Evolutionary conservation across 345 rosid species (phyloP), one percentile per base, ranked within the genome.

Genomic region (Populus davidiana): DNA sequence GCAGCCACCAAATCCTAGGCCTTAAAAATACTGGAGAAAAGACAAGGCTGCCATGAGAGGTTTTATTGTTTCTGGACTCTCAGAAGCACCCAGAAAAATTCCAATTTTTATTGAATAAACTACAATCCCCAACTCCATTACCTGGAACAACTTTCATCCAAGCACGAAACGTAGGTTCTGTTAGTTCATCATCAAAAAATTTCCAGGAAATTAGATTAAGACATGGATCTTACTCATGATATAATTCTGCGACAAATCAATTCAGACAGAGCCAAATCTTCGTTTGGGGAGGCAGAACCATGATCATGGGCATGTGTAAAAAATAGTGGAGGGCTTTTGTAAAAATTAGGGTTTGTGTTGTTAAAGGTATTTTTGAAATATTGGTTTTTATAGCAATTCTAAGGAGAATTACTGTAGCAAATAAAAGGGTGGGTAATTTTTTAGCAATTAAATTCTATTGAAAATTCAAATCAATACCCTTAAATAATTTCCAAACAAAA

Each of bases 21-120:
- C 27, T 27, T 27, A 27, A 27, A 27, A 27, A 27, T 0, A 27
- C 27, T 27, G 27, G 27, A 27, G 27, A 1, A 27, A 27, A 27
- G 27, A 27, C 27, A 27, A 27, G 27, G 27, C 97, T 35, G 81
- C 89, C 65, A 92, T 65, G 43, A 88, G 87, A 67, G 94, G 94
- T 84, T 77, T 87, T 82, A 92, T 83, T 10, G 91, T 89, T 8
- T 84, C 84, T 23, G 81, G 52, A n/a, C 83, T 82, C 49, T 77
- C 75, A 5, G 93, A 87, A 43, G 92, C 88, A 38, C 97, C 97
- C 69, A 90, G 80, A 17, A 93, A 83, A 36, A 90, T 82, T 43
- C 93, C 27, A 27, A 0, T 27, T 27, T 27, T 27, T 27, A 27
- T 27, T 27, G 27, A 27, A 27, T 27, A 27, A 27, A 27, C 27